Conservation (phyloP, 345 rosid genomes). For the Moringa oleifera region DNA sequence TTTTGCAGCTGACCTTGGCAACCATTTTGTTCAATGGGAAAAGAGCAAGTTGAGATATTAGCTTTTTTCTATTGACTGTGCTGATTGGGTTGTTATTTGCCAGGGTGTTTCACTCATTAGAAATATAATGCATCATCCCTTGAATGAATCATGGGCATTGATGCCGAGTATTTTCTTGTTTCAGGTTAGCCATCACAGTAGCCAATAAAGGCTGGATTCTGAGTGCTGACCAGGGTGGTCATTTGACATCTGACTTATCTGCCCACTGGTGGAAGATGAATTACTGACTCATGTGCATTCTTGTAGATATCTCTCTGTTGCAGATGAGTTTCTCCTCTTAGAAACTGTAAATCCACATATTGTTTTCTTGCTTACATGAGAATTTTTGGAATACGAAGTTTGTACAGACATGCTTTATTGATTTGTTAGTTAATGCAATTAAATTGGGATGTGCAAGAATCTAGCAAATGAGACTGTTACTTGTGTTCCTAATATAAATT, state of each 20-base stretch:
- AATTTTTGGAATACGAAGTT: conserved; percentile 18
- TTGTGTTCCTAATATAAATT: background rate
- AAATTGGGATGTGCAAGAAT: background rate
- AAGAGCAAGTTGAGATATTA: background rate
- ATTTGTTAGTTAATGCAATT: conserved; percentile 2
- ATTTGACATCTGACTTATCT: conserved; percentile 18
- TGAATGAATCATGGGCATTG: conserved; percentile 15
- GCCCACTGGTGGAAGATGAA: conserved; percentile 24
- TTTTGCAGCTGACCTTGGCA: too few relatives aligned
- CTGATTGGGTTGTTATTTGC: background rate
- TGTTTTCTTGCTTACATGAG: conserved; percentile 15
- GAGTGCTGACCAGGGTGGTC: conserved; percentile 21
- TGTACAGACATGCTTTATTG: conserved; percentile 34
- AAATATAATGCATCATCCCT: conserved; percentile 3
- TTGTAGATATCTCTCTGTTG: conserved; percentile 39
- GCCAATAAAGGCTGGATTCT: conserved; percentile 15
- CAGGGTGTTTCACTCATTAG: background rate
- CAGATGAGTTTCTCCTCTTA: conserved; percentile 58
- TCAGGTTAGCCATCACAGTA: conserved; percentile 39
- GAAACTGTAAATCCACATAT: conserved; percentile 33
- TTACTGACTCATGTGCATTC: conserved; percentile 26
- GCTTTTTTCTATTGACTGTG: background rate
- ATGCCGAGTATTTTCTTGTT: conserved; percentile 19
- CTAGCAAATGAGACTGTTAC: background rate
- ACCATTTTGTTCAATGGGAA: background rate